phyloP scores from a whole-genome alignment of 768 basidiomycete genomes.

The Rhodotorula graminis region DNA sequence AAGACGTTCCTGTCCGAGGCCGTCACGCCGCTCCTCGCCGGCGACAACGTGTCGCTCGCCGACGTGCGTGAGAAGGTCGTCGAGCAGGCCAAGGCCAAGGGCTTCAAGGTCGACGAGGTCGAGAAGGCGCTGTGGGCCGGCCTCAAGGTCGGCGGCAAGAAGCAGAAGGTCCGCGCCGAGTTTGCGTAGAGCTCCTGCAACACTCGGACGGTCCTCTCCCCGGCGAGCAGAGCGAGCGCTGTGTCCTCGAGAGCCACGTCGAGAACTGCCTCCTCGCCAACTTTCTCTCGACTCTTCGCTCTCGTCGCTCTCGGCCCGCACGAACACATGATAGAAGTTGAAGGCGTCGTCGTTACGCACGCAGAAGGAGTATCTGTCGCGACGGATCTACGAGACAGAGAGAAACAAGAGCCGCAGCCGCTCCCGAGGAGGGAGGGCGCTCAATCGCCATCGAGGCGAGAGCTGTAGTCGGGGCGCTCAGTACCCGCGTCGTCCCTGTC shows the following conservation, averaged over 20 bases:
- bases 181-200: neutral
- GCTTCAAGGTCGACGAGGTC: constrained; percentile 9
- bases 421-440: neutral
- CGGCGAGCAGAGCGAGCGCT: too few relatives aligned
- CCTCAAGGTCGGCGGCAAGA: constrained; percentile 34
- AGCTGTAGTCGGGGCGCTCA: neutral
- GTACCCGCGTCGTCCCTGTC: too few relatives aligned
- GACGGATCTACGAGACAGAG: neutral
- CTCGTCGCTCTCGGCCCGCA: too few relatives aligned
- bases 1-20: constrained; percentile 15
- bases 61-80: constrained; percentile 14
- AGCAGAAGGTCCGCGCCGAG: constrained; percentile 31
- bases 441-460: neutral
- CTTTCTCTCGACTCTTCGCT: too few relatives aligned
- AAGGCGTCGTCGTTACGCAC: neutral
- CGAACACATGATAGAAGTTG: too few relatives aligned
- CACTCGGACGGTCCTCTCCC: neutral
- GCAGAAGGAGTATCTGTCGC: too few relatives aligned
- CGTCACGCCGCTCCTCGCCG: constrained; percentile 14
- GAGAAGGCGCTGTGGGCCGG: constrained; percentile 25
- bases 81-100: neutral
- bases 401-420: neutral
- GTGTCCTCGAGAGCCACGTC: too few relatives aligned
- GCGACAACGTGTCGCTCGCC: constrained; percentile 14
- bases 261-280: too few relatives aligned